Base-by-base conservation (phyloP, 495 filamentous ascomycete species). In the Oleoguttula mirabilis region DNA sequence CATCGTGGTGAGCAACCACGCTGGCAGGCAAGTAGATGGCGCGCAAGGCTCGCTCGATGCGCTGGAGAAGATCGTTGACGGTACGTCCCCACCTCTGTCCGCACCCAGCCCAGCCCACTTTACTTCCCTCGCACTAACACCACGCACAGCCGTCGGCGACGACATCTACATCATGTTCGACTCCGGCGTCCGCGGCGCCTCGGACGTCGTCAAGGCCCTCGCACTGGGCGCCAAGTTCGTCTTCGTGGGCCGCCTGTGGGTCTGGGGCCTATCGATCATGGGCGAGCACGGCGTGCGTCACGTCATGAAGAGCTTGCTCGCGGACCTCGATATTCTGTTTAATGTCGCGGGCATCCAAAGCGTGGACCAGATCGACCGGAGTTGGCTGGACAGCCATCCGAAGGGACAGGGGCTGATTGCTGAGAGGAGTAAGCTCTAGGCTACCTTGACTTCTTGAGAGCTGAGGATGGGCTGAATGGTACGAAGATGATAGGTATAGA, bases 1-100 rank as follows among this genome's bases (percentile, higher is more conserved):
- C 0, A 69, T 74, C 39, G 59, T 72, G 23, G 68, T 73, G 3
- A 70, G 66, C 0, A 76, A 76, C 46, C 71, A 73, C 52, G 71
- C 70, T 24, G 50, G 54, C 10, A 31, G 57, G 14, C 59, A 61
- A 40, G 45, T 61, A 4, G 47, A 63, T 36, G 57, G 60, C 10
- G 57, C 47, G 3, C 44, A 57, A 21, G 45, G 51, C 8, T 48
- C 41, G 17, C 45, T 63, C 6, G 55, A 55, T 39, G 47, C 55
- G 15, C 54, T 63, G 14, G 52, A 50, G 22, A 47, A 55, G 32
- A 59, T 60, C 34, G 59, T 52, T 7, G 52, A 33, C 2, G 25
- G 25, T 28, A 28, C 7, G 25, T 28, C n/a, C 7, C 7, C n/a
- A 7, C 25, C 0, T 7, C n/a, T n/a, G 25, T 28, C 7, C 7